Evolutionary conservation across 768 basidiomycete genomes (phyloP), one percentile per base, ranked within the genome.

Genomic region (Strobilomyces confusus): DNA sequence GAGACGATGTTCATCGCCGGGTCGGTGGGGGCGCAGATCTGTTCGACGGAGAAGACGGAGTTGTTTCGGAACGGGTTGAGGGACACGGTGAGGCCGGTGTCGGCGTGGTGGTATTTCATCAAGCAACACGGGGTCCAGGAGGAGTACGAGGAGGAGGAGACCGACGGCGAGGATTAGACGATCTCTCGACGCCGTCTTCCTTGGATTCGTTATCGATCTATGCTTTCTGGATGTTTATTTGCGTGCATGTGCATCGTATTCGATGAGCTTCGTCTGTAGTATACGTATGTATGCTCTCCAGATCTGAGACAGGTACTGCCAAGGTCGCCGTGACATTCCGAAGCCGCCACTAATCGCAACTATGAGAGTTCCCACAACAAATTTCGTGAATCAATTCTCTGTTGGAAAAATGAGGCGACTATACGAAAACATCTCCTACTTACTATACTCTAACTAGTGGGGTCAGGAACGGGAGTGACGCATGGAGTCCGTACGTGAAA

Each of bases 31-130:
- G 49, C 59, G 37, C 68, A 66, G 47, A 63, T 68, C 20, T 70
- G 64, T 42, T 66, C 60, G 25, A 66, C 63, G 23, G 68, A 62
- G 44, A 68, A 67, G 53, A 60, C 63, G 14, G 60, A 68, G 38
- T 37, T 66, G 46, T 69, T 66, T 51, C 52, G 63, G 30, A 63
- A 64, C 19, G 71, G 69, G n/a, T 38, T 62, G 50, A 56, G 68
- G 52, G 71, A 72, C 44, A 72, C 63, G 4, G 62, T 67, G 25
- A 57, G 58, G 41, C 65, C 69, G 1, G 53, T 72, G n/a, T 55
- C 58, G 20, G 70, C 60, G 9, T 72, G 68, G 69, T 72, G 70
- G 70, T 59, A 65, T 47, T 60, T 72, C 32, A 29, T 59, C 37
- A 60, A 56, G 26, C 48, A 38, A 40, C 25, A 48, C 12, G 22